A percentile compares a stretch with the other conserved stretches of the same genome.
These are phyloP conservation scores for Periconia macrospinosa DNA, from an alignment of 2,329 filamentous ascomycete species.

Conservation along the genomic window DNA sequence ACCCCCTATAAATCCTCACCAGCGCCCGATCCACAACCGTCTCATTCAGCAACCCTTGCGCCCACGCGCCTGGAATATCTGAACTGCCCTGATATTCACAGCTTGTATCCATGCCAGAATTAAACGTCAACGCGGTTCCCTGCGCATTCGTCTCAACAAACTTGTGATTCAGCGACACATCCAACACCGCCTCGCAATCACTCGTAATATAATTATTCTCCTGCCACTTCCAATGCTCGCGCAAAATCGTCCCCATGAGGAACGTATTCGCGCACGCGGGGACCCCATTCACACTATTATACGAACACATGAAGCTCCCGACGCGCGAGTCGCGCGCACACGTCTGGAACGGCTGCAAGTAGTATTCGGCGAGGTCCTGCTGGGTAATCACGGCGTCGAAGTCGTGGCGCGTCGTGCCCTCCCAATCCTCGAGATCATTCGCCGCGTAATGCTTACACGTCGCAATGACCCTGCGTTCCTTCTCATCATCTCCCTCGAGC, in stretches of 20 bases:
- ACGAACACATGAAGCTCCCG: slow-evolving; percentile 57
- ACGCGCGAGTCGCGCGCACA: slow-evolving; percentile 50
- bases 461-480: slow-evolving; percentile 41
- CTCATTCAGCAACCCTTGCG: slow-evolving; percentile 40
- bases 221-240: slow-evolving; percentile 67
- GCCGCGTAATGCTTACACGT: slow-evolving; percentile 52
- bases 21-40: slow-evolving; percentile 54
- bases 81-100: slow-evolving; percentile 49
- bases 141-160: slow-evolving; percentile 42
- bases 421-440: slow-evolving; percentile 33
- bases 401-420: slow-evolving; percentile 42
- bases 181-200: slow-evolving; percentile 66
- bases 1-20: slow-evolving; percentile 56
- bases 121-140: slow-evolving; percentile 52
- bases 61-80: slow-evolving; percentile 17
- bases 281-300: slow-evolving; percentile 63
- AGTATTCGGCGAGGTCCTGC: slow-evolving; percentile 70
- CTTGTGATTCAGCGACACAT: slow-evolving; percentile 58
- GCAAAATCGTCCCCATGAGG: slow-evolving; percentile 63
- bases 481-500: slow-evolving; percentile 55
- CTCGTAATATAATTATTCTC: slow-evolving; percentile 65
- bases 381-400: slow-evolving; percentile 60
- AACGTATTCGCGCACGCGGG: slow-evolving; percentile 66
- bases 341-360: slow-evolving; percentile 65
- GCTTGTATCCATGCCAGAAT: slow-evolving; percentile 57